Evolutionary conservation across 495 filamentous ascomycete genomes (phyloP).

Genomic region (Lophiostoma macrostomum): DNA sequence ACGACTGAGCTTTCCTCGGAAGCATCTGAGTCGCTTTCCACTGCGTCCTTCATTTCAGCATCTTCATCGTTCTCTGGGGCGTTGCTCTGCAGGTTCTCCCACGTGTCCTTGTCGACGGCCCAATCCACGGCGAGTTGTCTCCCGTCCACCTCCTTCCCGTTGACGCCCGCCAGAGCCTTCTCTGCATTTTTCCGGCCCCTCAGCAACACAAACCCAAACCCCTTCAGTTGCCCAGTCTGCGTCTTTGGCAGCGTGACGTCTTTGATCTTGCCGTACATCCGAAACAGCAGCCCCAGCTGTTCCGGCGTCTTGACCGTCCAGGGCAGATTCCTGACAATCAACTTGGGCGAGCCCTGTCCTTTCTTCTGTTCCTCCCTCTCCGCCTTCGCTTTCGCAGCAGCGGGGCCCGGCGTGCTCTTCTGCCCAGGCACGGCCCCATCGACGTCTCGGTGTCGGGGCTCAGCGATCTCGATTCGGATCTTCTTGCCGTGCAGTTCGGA

Average conservation of each 20-base stretch:
- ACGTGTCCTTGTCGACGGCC: slow-evolving; percentile 87
- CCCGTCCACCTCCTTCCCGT: slow-evolving; percentile 88
- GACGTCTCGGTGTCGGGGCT: slow-evolving; percentile 72
- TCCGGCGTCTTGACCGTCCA: slow-evolving; percentile 91
- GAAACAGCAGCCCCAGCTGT: slow-evolving; percentile 72
- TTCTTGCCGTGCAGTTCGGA: slow-evolving; percentile 70
- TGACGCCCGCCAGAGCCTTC: slow-evolving; percentile 76
- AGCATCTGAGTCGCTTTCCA: slow-evolving; percentile 42
- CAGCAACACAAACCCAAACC: slow-evolving; percentile 91
- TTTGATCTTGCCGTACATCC: slow-evolving; percentile 86
- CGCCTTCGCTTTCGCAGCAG: slow-evolving; percentile 51
- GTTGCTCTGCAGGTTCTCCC: slow-evolving; percentile 60
- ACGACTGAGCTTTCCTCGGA: slow-evolving; percentile 41
- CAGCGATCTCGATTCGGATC: slow-evolving; percentile 81
- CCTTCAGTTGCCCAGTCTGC: slow-evolving; percentile 63
- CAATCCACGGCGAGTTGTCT: slow-evolving; percentile 87
- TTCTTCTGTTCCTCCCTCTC: slow-evolving; percentile 53
- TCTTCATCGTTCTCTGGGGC: slow-evolving; percentile 37
- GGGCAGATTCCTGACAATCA: slow-evolving; percentile 93
- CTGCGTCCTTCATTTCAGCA: slow-evolving; percentile 38
- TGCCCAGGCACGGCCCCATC: slow-evolving; percentile 43
- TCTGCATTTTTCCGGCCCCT: slow-evolving; percentile 87
- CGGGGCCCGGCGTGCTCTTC: slow-evolving; percentile 13
- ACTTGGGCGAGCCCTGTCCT: slow-evolving; percentile 64
- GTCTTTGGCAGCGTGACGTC: slow-evolving; percentile 74